Base-by-base conservation (phyloP, 805 yeast genomes). In the Kodamaea neixiangensis region DNA sequence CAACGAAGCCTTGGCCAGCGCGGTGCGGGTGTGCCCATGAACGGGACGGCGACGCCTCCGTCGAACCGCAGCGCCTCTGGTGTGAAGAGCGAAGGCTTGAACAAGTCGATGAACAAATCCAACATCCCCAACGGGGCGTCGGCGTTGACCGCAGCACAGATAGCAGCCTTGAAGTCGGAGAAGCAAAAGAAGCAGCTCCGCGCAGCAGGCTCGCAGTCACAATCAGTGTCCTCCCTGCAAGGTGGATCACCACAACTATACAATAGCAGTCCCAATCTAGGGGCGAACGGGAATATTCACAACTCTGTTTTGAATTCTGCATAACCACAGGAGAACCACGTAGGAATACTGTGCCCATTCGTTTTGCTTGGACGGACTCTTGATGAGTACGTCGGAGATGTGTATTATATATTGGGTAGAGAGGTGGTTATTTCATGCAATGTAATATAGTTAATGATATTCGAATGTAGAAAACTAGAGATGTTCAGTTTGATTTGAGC, bases 141-240 rank as follows among this genome's bases (percentile, higher is more conserved):
- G 37, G 34, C 46, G 15, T 38, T 44, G 34, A 37, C 51, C 2
- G 33, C 48, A 5, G 41, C 51, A 7, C 51, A 48, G 35, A 31
- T 48, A 25, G 48, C 47, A 9, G 47, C 48, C 3, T 17, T 48
- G 33, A 48, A 44, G 29, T 42, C 48, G n/a, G 51, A 48, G 18
- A 44, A 44, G 40, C 51, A 48, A 39, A 43, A 48, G 47, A 35
- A 37, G 29, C 45, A 47, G 18, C 45, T 41, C 18, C 45, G 50
- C 11, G 42, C 50, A 9, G 49, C 44, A 10, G 21, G 29, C 34
- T 47, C 50, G 6, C 41, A 37, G 11, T 37, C 31, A 9, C 31
- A 25, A 7, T 25, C 31, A 25, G 38, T 29, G 9, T 35, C 42
- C 4, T 21, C 42, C 5, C 49, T 40, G 44, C 49, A 47, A 20